These are phyloP conservation scores for Fusarium sp. DNA, from an alignment of 2,329 filamentous ascomycete genomes.

Conservation along the genomic window DNA sequence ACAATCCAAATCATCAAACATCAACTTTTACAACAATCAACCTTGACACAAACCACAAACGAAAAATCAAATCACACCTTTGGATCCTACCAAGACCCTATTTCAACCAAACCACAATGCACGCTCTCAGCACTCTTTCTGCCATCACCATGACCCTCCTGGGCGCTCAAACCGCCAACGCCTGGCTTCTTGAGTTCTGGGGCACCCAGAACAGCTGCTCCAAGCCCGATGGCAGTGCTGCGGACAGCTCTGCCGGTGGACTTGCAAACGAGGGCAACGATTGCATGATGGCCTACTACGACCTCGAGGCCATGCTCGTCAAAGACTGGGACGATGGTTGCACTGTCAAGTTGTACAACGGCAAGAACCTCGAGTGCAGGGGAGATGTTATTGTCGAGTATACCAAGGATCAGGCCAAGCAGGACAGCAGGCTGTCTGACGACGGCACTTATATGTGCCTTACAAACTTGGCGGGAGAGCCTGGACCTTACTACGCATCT, in stretches of 20 bases:
- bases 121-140: conserved; percentile 12
- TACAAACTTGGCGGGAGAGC: conserved; percentile 7
- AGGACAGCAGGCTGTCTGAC: conserved; percentile 7
- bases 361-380: neutral
- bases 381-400: too few relatives aligned
- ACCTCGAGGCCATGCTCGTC: conserved; percentile 19
- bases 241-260: conserved; percentile 16
- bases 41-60: too few relatives aligned
- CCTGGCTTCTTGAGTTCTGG: conserved; percentile 27
- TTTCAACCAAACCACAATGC: conserved; percentile 1
- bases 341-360: conserved; percentile 21
- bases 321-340: conserved; percentile 26
- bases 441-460: conserved; percentile 21
- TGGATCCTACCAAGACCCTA: too few relatives aligned
- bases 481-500: conserved; percentile 16
- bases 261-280: conserved; percentile 1
- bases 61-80: too few relatives aligned
- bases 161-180: conserved; percentile 19
- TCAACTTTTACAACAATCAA: too few relatives aligned
- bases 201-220: conserved; percentile 23
- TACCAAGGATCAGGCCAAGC: conserved; percentile 5
- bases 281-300: conserved; percentile 21
- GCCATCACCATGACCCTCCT: conserved; percentile 15
- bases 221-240: too few relatives aligned
- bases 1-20: too few relatives aligned